These are phyloP conservation scores for Candida railenensis DNA, from an alignment of 805 yeast species.

Conservation along the genomic window DNA sequence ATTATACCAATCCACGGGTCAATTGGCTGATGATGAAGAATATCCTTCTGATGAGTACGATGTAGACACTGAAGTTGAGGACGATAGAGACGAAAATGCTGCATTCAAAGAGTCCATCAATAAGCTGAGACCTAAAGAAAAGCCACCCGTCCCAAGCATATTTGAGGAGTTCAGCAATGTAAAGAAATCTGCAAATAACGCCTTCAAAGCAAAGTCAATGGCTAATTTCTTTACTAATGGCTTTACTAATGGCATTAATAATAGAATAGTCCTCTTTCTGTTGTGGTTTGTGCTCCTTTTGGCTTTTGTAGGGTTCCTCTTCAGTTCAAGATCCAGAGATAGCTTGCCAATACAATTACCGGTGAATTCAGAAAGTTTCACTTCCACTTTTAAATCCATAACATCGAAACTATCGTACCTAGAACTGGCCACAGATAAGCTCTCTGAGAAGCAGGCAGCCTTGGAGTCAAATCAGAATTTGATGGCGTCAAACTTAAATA, in stretches of 20 bases:
- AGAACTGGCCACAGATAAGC: constrained; percentile 8
- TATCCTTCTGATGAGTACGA: constrained; percentile 5
- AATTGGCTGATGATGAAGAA: constrained; percentile 7
- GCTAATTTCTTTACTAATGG: too few relatives aligned
- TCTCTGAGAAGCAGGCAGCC: constrained; percentile 18
- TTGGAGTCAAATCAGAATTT: constrained; percentile 16
- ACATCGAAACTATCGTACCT: background rate
- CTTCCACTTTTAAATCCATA: constrained; percentile 1
- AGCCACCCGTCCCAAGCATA: background rate
- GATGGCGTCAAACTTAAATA: constrained; percentile 11
- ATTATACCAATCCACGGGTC: constrained; percentile 13
- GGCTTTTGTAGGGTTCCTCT: background rate
- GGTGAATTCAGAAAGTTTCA: background rate
- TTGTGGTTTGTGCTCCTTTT: background rate
- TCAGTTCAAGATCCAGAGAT: background rate
- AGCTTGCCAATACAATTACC: background rate
- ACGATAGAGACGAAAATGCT: background rate
- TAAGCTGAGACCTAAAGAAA: background rate
- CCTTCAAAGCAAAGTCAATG: background rate
- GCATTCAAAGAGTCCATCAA: background rate
- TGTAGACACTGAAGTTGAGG: constrained; percentile 10
- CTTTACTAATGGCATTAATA: background rate
- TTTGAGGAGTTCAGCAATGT: background rate
- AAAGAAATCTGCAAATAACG: background rate
- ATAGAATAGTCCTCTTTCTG: background rate